Evolutionary conservation across 345 rosid species (phyloP).

Genomic region (Noccaea caerulescens): DNA sequence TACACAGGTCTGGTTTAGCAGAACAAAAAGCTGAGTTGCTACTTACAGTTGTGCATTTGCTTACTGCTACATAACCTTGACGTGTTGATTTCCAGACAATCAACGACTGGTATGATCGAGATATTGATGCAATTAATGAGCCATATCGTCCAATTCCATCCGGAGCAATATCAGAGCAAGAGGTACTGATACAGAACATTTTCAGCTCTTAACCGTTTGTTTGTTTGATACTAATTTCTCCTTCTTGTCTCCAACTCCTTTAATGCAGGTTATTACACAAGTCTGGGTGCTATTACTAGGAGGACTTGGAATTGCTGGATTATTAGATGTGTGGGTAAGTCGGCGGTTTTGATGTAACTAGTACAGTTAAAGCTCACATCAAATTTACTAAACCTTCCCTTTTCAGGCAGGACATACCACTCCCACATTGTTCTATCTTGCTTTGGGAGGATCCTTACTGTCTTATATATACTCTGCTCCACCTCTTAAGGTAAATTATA

Average conservation of each 20-base stretch:
- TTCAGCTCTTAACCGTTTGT: neutral
- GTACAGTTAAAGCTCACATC: neutral
- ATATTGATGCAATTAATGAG: conserved; percentile 95
- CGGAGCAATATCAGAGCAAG: conserved; percentile 88
- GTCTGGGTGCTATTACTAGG: conserved; percentile 85
- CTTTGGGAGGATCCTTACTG: conserved; percentile 94
- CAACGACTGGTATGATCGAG: conserved; percentile 96
- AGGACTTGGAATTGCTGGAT: conserved; percentile 83
- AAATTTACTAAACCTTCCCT: conserved; percentile 18
- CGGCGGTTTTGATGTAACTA: conserved; percentile 20
- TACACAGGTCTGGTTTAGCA: conserved; percentile 67
- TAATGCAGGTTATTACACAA: conserved; percentile 79
- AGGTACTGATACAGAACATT: conserved; percentile 48
- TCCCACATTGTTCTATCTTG: conserved; percentile 83
- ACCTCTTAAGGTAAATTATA: conserved; percentile 73
- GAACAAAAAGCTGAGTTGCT: conserved; percentile 1
- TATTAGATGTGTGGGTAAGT: conserved; percentile 92
- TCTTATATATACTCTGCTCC: conserved; percentile 98
- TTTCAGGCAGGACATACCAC: conserved; percentile 86
- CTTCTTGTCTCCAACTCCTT: conserved; percentile 26
- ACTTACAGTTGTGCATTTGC: conserved; percentile 22
- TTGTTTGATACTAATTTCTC: conserved; percentile 6
- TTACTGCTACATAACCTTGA: conserved; percentile 26
- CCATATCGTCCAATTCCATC: conserved; percentile 99
- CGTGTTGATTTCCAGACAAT: conserved; percentile 60